Evolutionary conservation across 2,329 filamentous ascomycete species (phyloP), one percentile per base, ranked within the genome.

Genomic region (Gnomoniopsis sp.): DNA sequence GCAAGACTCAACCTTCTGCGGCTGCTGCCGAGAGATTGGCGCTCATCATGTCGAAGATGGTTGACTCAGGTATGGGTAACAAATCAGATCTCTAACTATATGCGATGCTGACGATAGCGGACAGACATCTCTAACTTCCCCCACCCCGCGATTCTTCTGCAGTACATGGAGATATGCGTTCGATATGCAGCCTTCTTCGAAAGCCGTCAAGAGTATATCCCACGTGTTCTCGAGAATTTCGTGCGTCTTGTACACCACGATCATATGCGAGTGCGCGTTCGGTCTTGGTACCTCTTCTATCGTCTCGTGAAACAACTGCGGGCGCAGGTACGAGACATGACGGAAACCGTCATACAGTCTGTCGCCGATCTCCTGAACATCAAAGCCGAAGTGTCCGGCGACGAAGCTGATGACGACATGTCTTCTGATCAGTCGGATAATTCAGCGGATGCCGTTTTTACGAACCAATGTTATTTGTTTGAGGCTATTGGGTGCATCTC

Each of bases 111-210:
- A 59, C 19, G 10, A 36, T 47, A 14, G 14, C 26, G 2, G 22
- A 12, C 65, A 93, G 91, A 90, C 65, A 89, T 97, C 65, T 88
- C 91, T 60, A 88, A 83, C 47, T 96, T 93, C 72, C 86, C 88
- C 17, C 95, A 98, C 70, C 93, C 95, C 1, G 91, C 93, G 17
- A 93, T 97, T 53, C 86, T 97, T 63, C 80, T 99, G 22, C 92
- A 97, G 74, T 99, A 96, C 70, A 97, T 99, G 93, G 95, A 99
- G 72, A 96, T 96, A 38, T 96, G 93, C 72, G 93, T 96, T 57
- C 88, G 95, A 53, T 99, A 99, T 74, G 90, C 88, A 70, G 85
- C 87, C 30, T 96, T 97, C 72, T 98, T 99, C 70, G 93, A 98
- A 69, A 86, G 86, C 57, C 90, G 96, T 69, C 81, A 87, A 33